phyloP scores from a whole-genome alignment of 768 basidiomycete genomes.

The Phaeotremella skinneri region DNA sequence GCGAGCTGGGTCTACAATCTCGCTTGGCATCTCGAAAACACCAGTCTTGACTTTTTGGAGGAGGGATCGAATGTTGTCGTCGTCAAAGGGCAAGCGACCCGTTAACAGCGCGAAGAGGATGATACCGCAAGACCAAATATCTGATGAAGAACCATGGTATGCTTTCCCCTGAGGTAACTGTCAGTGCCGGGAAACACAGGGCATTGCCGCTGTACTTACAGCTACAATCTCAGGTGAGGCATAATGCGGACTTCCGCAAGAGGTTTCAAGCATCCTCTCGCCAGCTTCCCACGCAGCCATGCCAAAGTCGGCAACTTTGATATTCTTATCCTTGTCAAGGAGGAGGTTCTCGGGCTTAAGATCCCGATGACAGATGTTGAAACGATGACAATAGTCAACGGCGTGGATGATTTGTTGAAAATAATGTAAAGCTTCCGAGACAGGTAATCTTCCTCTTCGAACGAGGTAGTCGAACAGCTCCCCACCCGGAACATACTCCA shows the following conservation, averaged over 20 bases:
- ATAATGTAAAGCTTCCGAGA: slow-evolving; percentile 72
- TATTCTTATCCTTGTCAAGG: slow-evolving; percentile 73
- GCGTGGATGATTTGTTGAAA: slow-evolving; percentile 92
- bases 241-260: slow-evolving; percentile 93
- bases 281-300: slow-evolving; percentile 88
- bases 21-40: slow-evolving; percentile 68
- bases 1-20: slow-evolving; percentile 67
- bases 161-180: slow-evolving; percentile 60
- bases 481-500: slow-evolving; percentile 92
- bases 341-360: slow-evolving; percentile 92
- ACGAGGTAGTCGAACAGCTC: slow-evolving; percentile 93
- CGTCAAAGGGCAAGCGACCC: slow-evolving; percentile 87
- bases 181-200: not conserved
- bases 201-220: slow-evolving; percentile 33
- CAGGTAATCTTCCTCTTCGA: slow-evolving; percentile 67
- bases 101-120: slow-evolving; percentile 85
- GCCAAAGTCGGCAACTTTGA: slow-evolving; percentile 97
- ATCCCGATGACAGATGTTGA: slow-evolving; percentile 91
- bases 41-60: slow-evolving; percentile 76
- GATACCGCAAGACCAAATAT: slow-evolving; percentile 96
- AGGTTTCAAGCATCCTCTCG: slow-evolving; percentile 66
- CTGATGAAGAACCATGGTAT: slow-evolving; percentile 82
- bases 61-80: slow-evolving; percentile 74
- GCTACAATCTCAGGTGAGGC: slow-evolving; percentile 85
- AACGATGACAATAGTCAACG: slow-evolving; percentile 88